These are phyloP conservation scores for Podospora comata DNA, from an alignment of 495 filamentous ascomycete genomes.

Conservation along the genomic window DNA sequence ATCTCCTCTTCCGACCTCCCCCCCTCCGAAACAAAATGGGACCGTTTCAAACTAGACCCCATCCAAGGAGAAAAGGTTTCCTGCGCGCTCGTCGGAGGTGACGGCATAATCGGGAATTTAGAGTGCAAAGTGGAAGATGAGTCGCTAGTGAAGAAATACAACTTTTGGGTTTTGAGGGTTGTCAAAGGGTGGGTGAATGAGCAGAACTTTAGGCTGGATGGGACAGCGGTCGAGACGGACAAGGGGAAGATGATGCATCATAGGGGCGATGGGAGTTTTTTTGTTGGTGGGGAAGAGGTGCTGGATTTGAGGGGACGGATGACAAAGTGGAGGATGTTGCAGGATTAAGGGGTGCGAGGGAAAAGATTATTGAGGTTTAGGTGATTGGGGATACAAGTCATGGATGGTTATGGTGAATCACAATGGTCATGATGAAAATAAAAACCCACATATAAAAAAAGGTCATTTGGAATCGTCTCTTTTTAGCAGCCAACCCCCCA, in stretches of 20 bases:
- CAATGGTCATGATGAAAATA: too few species aligned
- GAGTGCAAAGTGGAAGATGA: slow-evolving; percentile 2
- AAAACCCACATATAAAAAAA: too few species aligned
- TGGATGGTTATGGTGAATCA: too few species aligned
- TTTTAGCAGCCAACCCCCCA: background rate
- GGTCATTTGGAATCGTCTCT: background rate
- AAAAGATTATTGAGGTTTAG: too few species aligned
- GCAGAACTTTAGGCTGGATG: background rate
- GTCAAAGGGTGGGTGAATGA: background rate
- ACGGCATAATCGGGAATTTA: background rate
- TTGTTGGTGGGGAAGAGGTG: background rate
- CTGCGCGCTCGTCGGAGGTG: background rate
- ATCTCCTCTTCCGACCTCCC: background rate
- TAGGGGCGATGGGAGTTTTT: slow-evolving; percentile 2
- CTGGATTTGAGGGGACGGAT: slow-evolving; percentile 3
- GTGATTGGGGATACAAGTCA: too few species aligned
- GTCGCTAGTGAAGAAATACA: background rate
- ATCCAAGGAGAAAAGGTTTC: background rate
- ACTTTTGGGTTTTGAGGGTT: slow-evolving; percentile 1
- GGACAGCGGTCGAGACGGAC: background rate
- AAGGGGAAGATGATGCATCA: slow-evolving; percentile 2
- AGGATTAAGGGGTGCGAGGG: background rate
- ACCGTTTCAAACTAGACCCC: background rate
- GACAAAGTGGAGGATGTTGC: background rate
- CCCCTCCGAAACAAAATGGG: background rate